Conservation (phyloP, 2,329 filamentous ascomycete genomes). For the Aureobasidium sp. region DNA sequence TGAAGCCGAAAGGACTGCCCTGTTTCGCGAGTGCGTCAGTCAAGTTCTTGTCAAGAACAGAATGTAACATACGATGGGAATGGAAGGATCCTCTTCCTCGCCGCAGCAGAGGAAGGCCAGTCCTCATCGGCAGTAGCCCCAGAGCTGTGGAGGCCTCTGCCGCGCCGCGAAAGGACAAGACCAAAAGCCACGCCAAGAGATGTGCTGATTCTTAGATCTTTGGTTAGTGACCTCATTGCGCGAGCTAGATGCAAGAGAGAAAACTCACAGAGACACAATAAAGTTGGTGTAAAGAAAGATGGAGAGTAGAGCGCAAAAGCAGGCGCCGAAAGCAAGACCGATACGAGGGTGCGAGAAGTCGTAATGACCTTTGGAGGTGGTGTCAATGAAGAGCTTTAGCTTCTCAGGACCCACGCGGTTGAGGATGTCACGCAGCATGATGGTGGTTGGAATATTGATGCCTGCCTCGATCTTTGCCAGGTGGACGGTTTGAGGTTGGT, state of each 20-base stretch:
- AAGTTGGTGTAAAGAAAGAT: too few relatives aligned
- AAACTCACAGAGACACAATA: constrained; percentile 25
- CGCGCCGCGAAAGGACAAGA: constrained; percentile 67
- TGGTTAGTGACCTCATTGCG: constrained; percentile 52
- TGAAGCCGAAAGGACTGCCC: neutral
- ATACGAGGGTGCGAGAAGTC: constrained; percentile 95
- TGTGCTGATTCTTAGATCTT: constrained; percentile 70
- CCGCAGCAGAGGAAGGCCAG: neutral
- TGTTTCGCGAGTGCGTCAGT: neutral
- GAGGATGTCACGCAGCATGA: constrained; percentile 63
- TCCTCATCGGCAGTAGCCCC: constrained; percentile 66
- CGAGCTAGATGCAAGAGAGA: neutral
- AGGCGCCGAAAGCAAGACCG: constrained; percentile 41
- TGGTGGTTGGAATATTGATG: neutral
- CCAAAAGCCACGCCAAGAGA: constrained; percentile 82
- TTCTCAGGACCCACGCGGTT: constrained; percentile 68
- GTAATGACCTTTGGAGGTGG: constrained; percentile 72
- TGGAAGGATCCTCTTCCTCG: neutral
- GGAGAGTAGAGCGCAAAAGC: constrained; percentile 63
- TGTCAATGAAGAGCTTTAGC: constrained; percentile 71
- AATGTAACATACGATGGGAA: neutral
- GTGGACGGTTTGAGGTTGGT: constrained; percentile 34
- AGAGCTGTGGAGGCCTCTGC: constrained; percentile 60
- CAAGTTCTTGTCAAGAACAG: neutral
- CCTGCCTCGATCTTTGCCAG: constrained; percentile 28